Base-by-base conservation (phyloP, 176 grass and related monocot genomes). In the Aegilops bicornis region DNA sequence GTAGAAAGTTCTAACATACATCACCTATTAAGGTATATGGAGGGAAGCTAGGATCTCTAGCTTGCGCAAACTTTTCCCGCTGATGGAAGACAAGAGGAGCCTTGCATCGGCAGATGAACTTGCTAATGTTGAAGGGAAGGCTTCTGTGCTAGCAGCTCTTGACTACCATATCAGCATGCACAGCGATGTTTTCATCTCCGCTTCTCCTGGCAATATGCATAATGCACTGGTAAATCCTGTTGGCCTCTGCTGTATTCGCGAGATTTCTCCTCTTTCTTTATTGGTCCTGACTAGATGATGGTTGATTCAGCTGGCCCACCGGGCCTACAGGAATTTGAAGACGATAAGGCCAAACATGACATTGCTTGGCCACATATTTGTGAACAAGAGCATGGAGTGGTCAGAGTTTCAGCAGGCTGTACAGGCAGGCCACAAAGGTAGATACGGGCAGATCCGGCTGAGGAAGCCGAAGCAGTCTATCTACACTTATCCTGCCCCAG, bases 151-250 rank as follows among this genome's bases (percentile, higher is more conserved):
- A 82, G 93, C 93, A 59, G 93, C 93, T 32, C 89, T 98, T 43
- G 96, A 98, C 82, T 98, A 95, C 79, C 89, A 90, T 64, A 92
- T 98, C 39, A 98, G 96, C 88, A 87, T 91, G 52, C 89, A 95
- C 52, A 89, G 88, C 10, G 88, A 98, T 19, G 79, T 98, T 61
- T 98, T 98, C 84, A 92, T 98, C 36, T 95, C 96, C 0, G 96
- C 96, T 4, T 98, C 96, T 32, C 91, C 96, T 63, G 93, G 96
- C 43, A 98, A 98, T 56, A 98, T 95, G 93, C 96, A 98, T 74
- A 95, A 98, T 89, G 96, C 96, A 76, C 71, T 98, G 69, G 96
- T 95, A 92, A 92, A 30, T 78, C 64, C 6, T 30, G 3, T 4
- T 84, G 10, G 33, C 37, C 17, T 52, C 7, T 36, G 23, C 10